A percentile compares a stretch with the other conserved stretches of the same genome.
Conservation (phyloP, 176 grass and related monocot species). For the Zoysia pacifica region DNA sequence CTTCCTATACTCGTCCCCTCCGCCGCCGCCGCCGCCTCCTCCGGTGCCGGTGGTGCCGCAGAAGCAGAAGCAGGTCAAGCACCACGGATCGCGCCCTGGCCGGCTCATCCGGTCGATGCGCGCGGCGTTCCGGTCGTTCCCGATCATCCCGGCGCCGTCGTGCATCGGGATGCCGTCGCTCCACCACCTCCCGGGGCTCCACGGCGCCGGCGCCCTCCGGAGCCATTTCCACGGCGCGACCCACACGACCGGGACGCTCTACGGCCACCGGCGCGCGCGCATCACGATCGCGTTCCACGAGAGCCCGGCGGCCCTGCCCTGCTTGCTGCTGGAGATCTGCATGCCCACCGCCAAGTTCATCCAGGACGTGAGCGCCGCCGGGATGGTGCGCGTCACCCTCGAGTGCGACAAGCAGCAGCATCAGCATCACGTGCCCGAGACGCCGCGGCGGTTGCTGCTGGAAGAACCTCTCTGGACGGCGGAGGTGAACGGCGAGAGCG, state of each 20-base stretch:
- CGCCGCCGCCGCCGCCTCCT: not conserved
- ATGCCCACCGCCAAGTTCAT: slow-evolving; percentile 78
- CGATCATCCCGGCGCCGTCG: slow-evolving; percentile 50
- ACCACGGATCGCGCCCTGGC: slow-evolving; percentile 34
- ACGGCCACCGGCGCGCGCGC: slow-evolving; percentile 62
- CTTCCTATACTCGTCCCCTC: not conserved
- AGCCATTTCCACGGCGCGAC: slow-evolving; percentile 62
- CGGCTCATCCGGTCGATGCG: slow-evolving; percentile 60
- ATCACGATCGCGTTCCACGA: slow-evolving; percentile 83
- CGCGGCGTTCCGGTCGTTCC: slow-evolving; percentile 71
- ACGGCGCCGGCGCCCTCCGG: slow-evolving; percentile 7
- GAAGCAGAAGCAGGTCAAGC: slow-evolving; percentile 28
- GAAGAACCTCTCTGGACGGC: slow-evolving; percentile 75
- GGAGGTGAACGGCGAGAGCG: slow-evolving; percentile 75
- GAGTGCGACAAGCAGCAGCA: slow-evolving; percentile 76
- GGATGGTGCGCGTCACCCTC: slow-evolving; percentile 72
- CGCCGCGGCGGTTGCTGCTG: slow-evolving; percentile 33
- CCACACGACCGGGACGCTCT: slow-evolving; percentile 74
- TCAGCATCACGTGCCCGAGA: not conserved
- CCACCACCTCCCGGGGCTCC: not conserved
- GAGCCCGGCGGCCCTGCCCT: slow-evolving; percentile 53
- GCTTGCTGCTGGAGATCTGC: slow-evolving; percentile 63
- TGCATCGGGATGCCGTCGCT: slow-evolving; percentile 40
- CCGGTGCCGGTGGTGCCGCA: not conserved
- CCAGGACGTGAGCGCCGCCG: slow-evolving; percentile 76